Percentiles rank a stretch among this genome's conserved stretches.
Evolutionary conservation across 2,329 filamentous ascomycete species (phyloP).

Genomic region (Didymella pomorum): DNA sequence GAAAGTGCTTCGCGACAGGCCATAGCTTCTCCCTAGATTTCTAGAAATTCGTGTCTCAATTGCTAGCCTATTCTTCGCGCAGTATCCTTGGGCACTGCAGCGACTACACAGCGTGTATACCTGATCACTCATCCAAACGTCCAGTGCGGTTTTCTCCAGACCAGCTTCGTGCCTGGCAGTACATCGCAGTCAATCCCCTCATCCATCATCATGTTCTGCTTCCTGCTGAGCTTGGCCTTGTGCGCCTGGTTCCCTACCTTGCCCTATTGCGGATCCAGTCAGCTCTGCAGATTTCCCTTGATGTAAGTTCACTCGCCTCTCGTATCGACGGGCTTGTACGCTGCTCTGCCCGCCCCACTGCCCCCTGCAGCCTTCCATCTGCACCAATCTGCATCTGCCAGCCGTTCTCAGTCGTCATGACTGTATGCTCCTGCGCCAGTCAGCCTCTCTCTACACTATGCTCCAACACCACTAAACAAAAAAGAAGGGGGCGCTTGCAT

Average conservation of each 20-base stretch:
- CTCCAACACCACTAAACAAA: no score
- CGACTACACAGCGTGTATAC: not conserved
- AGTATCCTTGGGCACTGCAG: not conserved
- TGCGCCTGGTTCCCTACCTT: not conserved
- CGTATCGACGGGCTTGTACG: not conserved
- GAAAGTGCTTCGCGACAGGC: constrained; percentile 21
- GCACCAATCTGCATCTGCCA: not conserved
- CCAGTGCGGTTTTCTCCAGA: constrained; percentile 14
- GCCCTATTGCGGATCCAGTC: not conserved
- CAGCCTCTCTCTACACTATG: no score
- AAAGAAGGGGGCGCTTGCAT: not conserved
- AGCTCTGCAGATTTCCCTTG: not conserved
- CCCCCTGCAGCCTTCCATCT: not conserved
- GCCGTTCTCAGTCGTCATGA: not conserved
- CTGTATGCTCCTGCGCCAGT: not conserved
- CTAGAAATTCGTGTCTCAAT: not conserved
- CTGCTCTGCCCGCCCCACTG: not conserved
- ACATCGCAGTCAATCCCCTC: not conserved
- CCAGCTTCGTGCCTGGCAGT: not conserved
- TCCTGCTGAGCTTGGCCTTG: not conserved
- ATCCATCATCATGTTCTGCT: constrained; percentile 2
- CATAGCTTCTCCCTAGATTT: not conserved
- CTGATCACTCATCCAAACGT: not conserved
- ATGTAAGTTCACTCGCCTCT: not conserved
- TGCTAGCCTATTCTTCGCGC: not conserved